Evolutionary conservation across 2,329 filamentous ascomycete species (phyloP).

Genomic region (Aspergillus sp.): DNA sequence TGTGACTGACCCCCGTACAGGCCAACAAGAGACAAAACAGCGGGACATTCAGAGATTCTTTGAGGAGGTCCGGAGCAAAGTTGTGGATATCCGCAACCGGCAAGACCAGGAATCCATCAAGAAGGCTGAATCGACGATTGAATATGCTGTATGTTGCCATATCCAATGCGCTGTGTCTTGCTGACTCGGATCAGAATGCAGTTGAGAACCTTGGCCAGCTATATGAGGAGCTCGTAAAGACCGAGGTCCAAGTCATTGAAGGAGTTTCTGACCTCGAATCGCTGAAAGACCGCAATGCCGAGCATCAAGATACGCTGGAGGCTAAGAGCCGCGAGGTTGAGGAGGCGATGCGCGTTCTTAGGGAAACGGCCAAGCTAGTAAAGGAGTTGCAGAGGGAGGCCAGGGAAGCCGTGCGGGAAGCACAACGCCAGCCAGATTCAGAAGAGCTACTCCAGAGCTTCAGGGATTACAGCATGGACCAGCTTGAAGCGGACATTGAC

Average conservation of each 20-base stretch:
- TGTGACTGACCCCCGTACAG: constrained; percentile 24
- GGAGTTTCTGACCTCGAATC: constrained; percentile 68
- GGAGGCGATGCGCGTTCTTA: constrained; percentile 25
- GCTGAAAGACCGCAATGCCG: constrained; percentile 56
- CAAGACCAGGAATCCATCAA: constrained; percentile 48
- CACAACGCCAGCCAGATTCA: constrained; percentile 15
- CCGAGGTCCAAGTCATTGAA: constrained; percentile 64
- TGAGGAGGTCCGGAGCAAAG: constrained; percentile 35
- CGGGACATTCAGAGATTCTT: constrained; percentile 32
- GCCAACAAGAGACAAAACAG: constrained; percentile 39
- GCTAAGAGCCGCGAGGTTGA: constrained; percentile 33
- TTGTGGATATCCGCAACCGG: constrained; percentile 44
- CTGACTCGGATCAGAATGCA: constrained; percentile 35
- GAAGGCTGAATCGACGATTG: constrained; percentile 47
- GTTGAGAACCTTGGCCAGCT: constrained; percentile 54
- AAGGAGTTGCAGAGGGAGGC: constrained; percentile 11
- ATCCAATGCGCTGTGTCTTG: constrained; percentile 1
- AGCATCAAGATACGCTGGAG: constrained; percentile 44
- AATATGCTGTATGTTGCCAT: constrained; percentile 43
- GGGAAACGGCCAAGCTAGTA: constrained; percentile 17
- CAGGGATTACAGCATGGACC: constrained; percentile 47
- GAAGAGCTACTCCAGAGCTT: constrained; percentile 36
- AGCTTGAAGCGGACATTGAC: constrained; percentile 63
- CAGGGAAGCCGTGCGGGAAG: constrained; percentile 6
- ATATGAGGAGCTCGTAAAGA: constrained; percentile 58